phyloP scores from a whole-genome alignment of 805 yeast genomes.

The Ogataea polymorpha region DNA sequence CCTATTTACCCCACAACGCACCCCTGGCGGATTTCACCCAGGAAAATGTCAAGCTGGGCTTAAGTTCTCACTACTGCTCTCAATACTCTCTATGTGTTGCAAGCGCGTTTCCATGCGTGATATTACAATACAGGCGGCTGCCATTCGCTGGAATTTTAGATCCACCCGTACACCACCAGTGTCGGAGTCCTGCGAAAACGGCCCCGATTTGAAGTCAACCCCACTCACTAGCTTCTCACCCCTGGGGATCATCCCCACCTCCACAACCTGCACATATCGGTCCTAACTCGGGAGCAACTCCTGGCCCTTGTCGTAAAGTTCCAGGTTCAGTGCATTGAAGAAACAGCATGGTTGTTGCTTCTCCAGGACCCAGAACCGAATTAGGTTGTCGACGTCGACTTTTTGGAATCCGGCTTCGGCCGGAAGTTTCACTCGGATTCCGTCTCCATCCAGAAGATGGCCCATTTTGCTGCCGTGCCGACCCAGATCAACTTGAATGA shows the following conservation, averaged over 20 bases:
- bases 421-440: slow-evolving; percentile 12
- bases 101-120: background rate
- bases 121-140: slow-evolving; percentile 6
- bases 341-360: slow-evolving; percentile 74
- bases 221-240: slow-evolving; percentile 3
- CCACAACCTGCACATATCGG: slow-evolving; percentile 3
- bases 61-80: no score
- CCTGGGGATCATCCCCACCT: slow-evolving; percentile 9
- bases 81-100: background rate
- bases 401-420: slow-evolving; percentile 49
- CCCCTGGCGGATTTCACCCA: slow-evolving; percentile 1
- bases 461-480: slow-evolving; percentile 8
- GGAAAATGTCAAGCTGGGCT: no score
- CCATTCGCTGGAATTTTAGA: slow-evolving; percentile 1
- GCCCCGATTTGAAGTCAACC: slow-evolving; percentile 7
- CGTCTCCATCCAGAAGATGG: slow-evolving; percentile 10
- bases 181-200: slow-evolving; percentile 14
- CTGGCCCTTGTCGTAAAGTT: slow-evolving; percentile 46
- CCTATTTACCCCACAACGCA: slow-evolving; percentile 9
- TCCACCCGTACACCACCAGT: slow-evolving; percentile 4
- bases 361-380: slow-evolving; percentile 64
- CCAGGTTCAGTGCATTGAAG: slow-evolving; percentile 68
- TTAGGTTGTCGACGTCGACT: slow-evolving; percentile 52
- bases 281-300: background rate
- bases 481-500: slow-evolving; percentile 21